phyloP scores from a whole-genome alignment of 768 basidiomycete genomes.

The Amanita fuliginea region DNA sequence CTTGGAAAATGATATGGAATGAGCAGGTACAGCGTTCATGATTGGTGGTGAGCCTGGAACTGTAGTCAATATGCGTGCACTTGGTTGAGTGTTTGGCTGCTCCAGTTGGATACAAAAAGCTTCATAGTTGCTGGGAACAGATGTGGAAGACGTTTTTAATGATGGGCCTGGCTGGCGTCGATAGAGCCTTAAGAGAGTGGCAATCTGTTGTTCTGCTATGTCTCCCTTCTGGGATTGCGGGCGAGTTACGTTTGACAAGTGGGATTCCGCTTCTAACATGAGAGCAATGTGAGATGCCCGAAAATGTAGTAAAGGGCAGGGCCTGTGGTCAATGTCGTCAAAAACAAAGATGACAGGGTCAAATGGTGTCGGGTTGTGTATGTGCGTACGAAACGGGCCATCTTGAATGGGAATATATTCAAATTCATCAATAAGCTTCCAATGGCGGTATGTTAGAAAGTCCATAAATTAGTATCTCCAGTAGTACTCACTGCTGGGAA shows the following conservation, averaged over 20 bases:
- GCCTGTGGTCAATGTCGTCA: constrained; percentile 4
- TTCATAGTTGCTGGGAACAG: neutral
- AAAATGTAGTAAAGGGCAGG: constrained; percentile 6
- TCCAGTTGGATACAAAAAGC: constrained; percentile 1
- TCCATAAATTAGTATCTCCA: neutral
- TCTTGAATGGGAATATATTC: constrained; percentile 1
- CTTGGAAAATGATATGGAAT: neutral
- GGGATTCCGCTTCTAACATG: constrained; percentile 6
- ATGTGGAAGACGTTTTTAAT: neutral
- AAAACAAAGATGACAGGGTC: constrained; percentile 5
- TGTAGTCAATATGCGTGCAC: constrained; percentile 3
- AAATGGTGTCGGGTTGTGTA: constrained; percentile 7
- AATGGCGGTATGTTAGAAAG: neutral
- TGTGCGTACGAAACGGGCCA: constrained; percentile 5
- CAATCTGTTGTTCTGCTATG: constrained; percentile 3
- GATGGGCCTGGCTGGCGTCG: neutral
- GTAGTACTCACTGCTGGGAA: constrained; percentile 4
- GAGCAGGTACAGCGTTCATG: neutral
- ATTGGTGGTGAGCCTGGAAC: constrained; percentile 1
- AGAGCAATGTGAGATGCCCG: constrained; percentile 7
- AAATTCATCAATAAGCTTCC: constrained; percentile 6
- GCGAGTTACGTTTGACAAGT: constrained; percentile 5
- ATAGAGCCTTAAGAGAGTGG: constrained; percentile 6
- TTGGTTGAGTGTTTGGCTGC: constrained; percentile 3
- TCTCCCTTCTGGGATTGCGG: neutral